Base-by-base conservation (phyloP, 352 stramenopile genomes). In the Saprolegnia parasitica region DNA sequence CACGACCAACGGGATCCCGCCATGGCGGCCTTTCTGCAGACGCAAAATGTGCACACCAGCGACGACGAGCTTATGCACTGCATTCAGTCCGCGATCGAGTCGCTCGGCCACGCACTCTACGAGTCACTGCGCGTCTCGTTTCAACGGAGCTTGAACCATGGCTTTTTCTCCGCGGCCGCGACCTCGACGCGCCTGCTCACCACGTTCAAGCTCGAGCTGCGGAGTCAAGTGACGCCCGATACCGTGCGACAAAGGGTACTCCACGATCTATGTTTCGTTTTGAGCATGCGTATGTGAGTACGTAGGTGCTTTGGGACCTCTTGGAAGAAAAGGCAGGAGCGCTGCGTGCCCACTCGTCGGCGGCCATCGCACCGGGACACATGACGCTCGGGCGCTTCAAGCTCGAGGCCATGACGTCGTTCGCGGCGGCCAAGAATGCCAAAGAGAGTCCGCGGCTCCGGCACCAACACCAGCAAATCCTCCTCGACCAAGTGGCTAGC, bases 171-270 rank as follows among this genome's bases (percentile, higher is more conserved):
- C 15, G 40, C 55, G 16, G 55, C 37, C 24, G 23, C 37, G 21
- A 63, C 55, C 2, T 20, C 40, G 11, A 63, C 55, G 18, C 55
- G 55, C 16, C 21, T 63, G 2, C 18, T 63, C 3, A 45, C 55
- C 0, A 16, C 55, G 16, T 63, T 63, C 35, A 63, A 63, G 40
- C 13, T 63, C 55, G 55, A 63, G 40, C 11, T 63, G 26, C 26
- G 55, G 21, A 63, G 11, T 18, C 11, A 45, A 9, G 21, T 63
- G 26, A 63, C 55, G 13, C 11, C 16, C 35, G 55, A 63, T 23
- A 20, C 55, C 35, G 55, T 63, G 13, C n/a, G 24, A 4, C 55
- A 63, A 63, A 63, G 45, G 55, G 55, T 63, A n/a, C n/a, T n/a
- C n/a, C n/a, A n/a, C n/a, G n/a, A n/a, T n/a, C n/a, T n/a, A n/a